Conservation (phyloP, 1,139 yeast genomes). For the Kodamaea suecica region DNA sequence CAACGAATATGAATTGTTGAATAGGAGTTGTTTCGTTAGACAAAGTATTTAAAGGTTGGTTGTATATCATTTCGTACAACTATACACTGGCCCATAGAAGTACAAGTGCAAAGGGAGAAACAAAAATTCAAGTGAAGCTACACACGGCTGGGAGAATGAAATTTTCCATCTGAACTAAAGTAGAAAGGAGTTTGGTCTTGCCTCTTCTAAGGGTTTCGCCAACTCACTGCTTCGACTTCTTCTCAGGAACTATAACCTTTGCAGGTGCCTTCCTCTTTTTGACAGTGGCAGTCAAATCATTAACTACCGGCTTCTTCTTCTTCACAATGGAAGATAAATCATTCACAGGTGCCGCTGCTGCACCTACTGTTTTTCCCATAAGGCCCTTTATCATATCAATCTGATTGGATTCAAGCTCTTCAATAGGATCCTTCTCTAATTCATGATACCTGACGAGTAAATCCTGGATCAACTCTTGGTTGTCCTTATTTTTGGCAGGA, state of each 20-base stretch:
- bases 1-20: too few species aligned
- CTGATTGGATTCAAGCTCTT: slow-evolving; percentile 53
- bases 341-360: slow-evolving; percentile 24
- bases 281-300: slow-evolving; percentile 56
- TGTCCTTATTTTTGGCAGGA: slow-evolving; percentile 37
- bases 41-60: too few species aligned
- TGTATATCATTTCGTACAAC: too few species aligned
- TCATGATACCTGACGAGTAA: slow-evolving; percentile 51
- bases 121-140: too few species aligned
- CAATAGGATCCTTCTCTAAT: slow-evolving; percentile 50
- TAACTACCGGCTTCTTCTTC: slow-evolving; percentile 35
- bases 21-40: too few species aligned
- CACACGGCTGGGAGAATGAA: too few species aligned
- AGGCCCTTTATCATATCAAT: slow-evolving; percentile 59
- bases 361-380: slow-evolving; percentile 38
- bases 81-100: too few species aligned
- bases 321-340: slow-evolving; percentile 37
- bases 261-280: slow-evolving; percentile 44
- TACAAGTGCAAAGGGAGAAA: too few species aligned
- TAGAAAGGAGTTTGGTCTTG: too few species aligned
- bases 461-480: slow-evolving; percentile 52
- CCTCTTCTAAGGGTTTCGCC: too few species aligned
- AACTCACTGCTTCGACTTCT: slow-evolving; percentile 10
- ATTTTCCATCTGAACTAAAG: too few species aligned
- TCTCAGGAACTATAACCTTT: slow-evolving; percentile 11